A percentile compares a stretch with the other conserved stretches of the same genome.
phyloP scores from a whole-genome alignment of 208 protist genomes.

The Sergeia podlipaevii region DNA sequence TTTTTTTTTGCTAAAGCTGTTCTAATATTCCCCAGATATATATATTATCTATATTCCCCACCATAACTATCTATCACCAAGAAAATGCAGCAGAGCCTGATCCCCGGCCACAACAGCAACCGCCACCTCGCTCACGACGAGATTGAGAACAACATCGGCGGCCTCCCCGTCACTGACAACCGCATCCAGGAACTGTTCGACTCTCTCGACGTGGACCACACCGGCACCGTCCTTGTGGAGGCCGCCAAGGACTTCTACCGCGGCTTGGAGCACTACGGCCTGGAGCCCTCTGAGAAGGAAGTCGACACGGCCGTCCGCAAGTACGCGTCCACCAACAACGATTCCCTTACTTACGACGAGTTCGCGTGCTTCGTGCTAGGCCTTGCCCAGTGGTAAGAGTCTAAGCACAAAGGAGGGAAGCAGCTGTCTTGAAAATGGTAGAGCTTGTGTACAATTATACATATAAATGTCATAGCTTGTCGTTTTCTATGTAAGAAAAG shows the following conservation, averaged over 20 bases:
- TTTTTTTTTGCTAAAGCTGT: neutral
- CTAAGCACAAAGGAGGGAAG: too few species aligned
- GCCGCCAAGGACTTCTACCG: constrained; percentile 81
- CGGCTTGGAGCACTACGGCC: constrained; percentile 83
- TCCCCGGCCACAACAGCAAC: constrained; percentile 92
- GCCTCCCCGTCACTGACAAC: constrained; percentile 87
- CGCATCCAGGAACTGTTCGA: constrained; percentile 89
- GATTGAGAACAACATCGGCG: constrained; percentile 92
- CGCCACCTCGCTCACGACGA: constrained; percentile 84
- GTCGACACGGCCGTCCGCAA: constrained; percentile 73
- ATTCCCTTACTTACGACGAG: constrained; percentile 85
- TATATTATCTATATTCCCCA: constrained; percentile 1
- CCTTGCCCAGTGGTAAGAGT: constrained; percentile 77
- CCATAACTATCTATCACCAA: constrained; percentile 1
- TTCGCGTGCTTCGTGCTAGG: constrained; percentile 88
- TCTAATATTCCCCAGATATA: neutral
- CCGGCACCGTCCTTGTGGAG: constrained; percentile 65
- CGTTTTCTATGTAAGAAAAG: too few species aligned
- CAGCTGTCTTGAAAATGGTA: too few species aligned
- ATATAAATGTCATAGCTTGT: too few species aligned
- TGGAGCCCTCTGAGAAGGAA: constrained; percentile 76
- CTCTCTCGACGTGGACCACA: constrained; percentile 75
- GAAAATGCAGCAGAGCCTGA: constrained; percentile 74
- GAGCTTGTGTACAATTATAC: too few species aligned
- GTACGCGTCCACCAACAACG: constrained; percentile 63